These are phyloP conservation scores for Pinus tabuliformis DNA, from an alignment of 75 land plant genomes.

Conservation along the genomic window DNA sequence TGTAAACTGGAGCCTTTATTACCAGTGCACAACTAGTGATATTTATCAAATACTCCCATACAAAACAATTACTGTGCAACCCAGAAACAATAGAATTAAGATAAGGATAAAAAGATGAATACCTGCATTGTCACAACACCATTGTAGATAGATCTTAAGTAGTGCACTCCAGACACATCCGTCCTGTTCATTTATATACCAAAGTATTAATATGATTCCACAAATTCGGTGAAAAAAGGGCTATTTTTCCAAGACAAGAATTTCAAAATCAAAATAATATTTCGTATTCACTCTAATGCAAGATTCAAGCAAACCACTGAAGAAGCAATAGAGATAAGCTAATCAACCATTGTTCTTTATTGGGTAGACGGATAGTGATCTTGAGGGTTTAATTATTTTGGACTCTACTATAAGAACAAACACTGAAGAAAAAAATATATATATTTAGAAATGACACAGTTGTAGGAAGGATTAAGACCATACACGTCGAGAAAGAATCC, in stretches of 20 bases:
- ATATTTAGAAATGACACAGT: background rate
- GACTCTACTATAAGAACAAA: background rate
- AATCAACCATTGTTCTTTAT: background rate
- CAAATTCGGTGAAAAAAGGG: background rate
- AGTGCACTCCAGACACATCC: constrained; percentile 38
- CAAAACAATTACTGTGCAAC: background rate
- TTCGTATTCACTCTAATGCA: background rate
- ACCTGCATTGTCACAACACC: constrained; percentile 49
- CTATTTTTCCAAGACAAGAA: background rate
- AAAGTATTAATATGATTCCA: background rate
- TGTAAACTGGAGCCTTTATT: background rate
- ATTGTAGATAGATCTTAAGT: constrained; percentile 31
- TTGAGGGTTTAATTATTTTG: background rate
- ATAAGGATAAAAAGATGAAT: background rate
- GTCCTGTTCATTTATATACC: constrained; percentile 22
- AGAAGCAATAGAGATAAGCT: background rate
- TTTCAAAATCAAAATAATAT: background rate
- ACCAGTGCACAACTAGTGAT: background rate
- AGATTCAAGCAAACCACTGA: background rate
- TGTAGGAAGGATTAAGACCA: constrained; percentile 1
- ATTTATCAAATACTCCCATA: background rate
- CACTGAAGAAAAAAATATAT: background rate
- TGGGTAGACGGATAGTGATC: background rate
- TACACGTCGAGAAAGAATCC: constrained; percentile 88
- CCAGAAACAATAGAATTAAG: background rate